Evolutionary conservation across 2,329 filamentous ascomycete genomes (phyloP), one percentile per base, ranked within the genome.

Genomic region (Furcasterigmium sp.): DNA sequence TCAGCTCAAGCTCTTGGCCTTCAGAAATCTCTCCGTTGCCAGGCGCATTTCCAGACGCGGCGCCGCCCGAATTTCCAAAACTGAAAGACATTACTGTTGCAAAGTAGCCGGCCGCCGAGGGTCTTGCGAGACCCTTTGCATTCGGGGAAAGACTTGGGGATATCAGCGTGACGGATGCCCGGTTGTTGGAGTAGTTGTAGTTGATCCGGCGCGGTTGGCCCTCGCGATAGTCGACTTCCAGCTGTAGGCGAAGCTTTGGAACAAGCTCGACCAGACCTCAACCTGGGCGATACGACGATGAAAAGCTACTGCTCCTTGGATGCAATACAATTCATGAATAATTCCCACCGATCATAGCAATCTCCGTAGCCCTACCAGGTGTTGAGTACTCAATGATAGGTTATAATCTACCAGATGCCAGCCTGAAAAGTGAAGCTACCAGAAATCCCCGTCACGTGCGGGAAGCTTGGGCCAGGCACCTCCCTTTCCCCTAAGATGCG

Each of bases 1-100:
- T 85, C 51, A 90, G 83, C 52, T 82, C 74, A 43, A 95, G 73
- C 56, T 89, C 82, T 39, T 79, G 73, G 34, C 85, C 87, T 59
- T 64, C 55, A 39, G 54, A 62, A 44, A 60, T 46, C 43, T 57
- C 57, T 43, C 64, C 70, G 48, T 62, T 61, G 46, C 62, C 67
- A 41, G 60, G 56, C 46, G 67, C 54, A 48, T 56, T 61, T 46
- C 65, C 67, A 49, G 65, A 61, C 59, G 68, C 62, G 59, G 62
- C 62, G 52, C 65, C 69, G 43, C 62, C 65, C 43, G 71, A 61
- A 54, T 64, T 75, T 49, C 63, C 68, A 61, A 83, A 83, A 61
- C 74, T 71, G 63, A 86, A 86, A 44, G 82, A 79, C 84, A 88
- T 83, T 51, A 61, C 59, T 59, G 60, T 61, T 52, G 59, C 57